phyloP scores from a whole-genome alignment of 2,329 filamentous ascomycete genomes.

The Aspergillus tanneri region DNA sequence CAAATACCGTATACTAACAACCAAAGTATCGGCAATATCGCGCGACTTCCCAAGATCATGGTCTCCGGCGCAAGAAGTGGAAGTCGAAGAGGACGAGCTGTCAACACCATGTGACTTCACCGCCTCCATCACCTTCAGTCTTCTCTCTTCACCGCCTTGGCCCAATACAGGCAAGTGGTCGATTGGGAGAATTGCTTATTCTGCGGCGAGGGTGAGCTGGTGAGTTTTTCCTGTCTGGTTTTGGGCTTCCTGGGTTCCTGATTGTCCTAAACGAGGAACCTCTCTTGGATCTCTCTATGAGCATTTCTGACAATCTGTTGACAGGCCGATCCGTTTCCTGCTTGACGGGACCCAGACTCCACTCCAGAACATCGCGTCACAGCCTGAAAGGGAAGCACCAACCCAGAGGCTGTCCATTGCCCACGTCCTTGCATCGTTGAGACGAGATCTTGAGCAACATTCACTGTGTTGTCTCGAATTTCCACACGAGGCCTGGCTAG shows the following conservation, averaged over 20 bases:
- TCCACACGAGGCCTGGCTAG: constrained; percentile 27
- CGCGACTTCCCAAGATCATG: no score
- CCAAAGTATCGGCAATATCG: no score
- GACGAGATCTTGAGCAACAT: constrained; percentile 9
- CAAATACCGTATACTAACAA: no score
- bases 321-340: constrained; percentile 23
- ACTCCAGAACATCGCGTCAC: constrained; percentile 14
- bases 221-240: not conserved
- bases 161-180: not conserved
- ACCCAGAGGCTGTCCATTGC: constrained; percentile 4
- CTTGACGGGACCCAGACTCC: constrained; percentile 28
- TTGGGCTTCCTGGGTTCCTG: not conserved
- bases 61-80: no score
- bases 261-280: not conserved
- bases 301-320: constrained; percentile 6
- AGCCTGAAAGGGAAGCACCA: constrained; percentile 2
- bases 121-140: constrained; percentile 27
- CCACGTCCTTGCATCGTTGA: constrained; percentile 10
- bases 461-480: constrained; percentile 33
- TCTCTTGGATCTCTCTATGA: not conserved
- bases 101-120: constrained; percentile 35
- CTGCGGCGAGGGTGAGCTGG: not conserved
- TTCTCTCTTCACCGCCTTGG: constrained; percentile 23
- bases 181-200: not conserved
- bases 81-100: constrained; percentile 18